phyloP scores from a whole-genome alignment of 257 asterid species.

The Fraxinus cuspidata region DNA sequence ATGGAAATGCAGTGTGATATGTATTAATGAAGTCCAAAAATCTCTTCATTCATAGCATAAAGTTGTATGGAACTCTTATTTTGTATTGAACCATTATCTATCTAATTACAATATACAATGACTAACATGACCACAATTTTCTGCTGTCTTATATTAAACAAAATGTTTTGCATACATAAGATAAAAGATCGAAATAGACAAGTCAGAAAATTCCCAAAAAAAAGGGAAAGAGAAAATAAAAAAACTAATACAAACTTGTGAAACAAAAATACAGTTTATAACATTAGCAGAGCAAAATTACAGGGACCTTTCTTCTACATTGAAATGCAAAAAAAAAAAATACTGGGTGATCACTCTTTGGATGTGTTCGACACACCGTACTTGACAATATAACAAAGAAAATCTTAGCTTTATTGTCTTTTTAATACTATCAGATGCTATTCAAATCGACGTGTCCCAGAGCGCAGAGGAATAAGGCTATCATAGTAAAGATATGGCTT shows the following conservation, averaged over 20 bases:
- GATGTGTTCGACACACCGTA: too few relatives aligned
- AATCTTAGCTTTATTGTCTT: neutral
- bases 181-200: neutral
- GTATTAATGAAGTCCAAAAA: neutral
- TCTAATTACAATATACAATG: too few relatives aligned
- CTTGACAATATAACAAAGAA: too few relatives aligned
- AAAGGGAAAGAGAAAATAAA: neutral
- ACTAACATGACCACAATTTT: neutral
- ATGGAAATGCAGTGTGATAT: too few relatives aligned
- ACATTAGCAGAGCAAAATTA: neutral
- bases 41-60: neutral
- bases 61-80: too few relatives aligned
- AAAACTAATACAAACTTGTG: neutral
- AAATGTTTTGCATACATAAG: neutral
- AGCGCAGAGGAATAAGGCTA: slow-evolving; percentile 30
- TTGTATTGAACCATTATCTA: too few relatives aligned
- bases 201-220: neutral
- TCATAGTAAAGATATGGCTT: slow-evolving; percentile 37
- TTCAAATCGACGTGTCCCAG: neutral
- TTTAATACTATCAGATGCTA: neutral
- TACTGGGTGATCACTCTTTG: neutral
- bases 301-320: neutral
- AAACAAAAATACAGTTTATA: too few relatives aligned
- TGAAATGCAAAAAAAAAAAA: too few relatives aligned
- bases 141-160: neutral